Base-by-base conservation (phyloP, 345 rosid genomes). In the Mangifera indica region DNA sequence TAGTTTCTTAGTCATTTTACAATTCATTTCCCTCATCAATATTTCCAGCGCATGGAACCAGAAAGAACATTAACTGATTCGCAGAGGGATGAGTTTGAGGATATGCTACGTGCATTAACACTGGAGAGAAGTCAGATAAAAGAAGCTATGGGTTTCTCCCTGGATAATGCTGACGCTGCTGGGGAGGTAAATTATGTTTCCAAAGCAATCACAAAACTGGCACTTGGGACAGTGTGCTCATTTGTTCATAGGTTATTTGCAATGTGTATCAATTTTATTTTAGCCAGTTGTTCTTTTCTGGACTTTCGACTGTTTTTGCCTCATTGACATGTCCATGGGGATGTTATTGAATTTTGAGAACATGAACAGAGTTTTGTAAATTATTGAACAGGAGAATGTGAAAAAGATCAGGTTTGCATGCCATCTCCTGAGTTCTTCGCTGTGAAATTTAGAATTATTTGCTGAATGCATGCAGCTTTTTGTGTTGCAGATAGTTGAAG, bases 91-190 rank as follows among this genome's bases (percentile, higher is more conserved):
- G 99, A 96, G 67, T 96, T 93, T 70, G 99, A 96, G 89, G 97
- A 93, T 77, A 91, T 90, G 98, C 79, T 96, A 56, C 97, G 98
- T 69, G 89, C 93, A 1, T 86, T 96, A 79, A 96, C 97, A 13
- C 78, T 96, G 77, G 99, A 96, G 80, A 93, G 98, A 85, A 93
- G 83, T 80, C 96, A 81, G 83, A 91, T 96, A 80, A 96, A 90
- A 83, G 93, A 90, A 69, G 97, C 98, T 58, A 96, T 96, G 98
- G 98, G 98, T 60, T 96, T 96, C 64, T 81, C 98, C 58, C 73
- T 96, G 81, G 97, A 96, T 81, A 93, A 96, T 82, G 97, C 97
- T 77, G 99, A 96, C 81, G 99, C 99, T 69, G 99, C 99, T 7
- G 98, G 99, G 79, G 99, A 96, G 93, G 99, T 96, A 79, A 29